phyloP scores from a whole-genome alignment of 192 early-diverging fungal species.

The Geosiphon pyriformis region DNA sequence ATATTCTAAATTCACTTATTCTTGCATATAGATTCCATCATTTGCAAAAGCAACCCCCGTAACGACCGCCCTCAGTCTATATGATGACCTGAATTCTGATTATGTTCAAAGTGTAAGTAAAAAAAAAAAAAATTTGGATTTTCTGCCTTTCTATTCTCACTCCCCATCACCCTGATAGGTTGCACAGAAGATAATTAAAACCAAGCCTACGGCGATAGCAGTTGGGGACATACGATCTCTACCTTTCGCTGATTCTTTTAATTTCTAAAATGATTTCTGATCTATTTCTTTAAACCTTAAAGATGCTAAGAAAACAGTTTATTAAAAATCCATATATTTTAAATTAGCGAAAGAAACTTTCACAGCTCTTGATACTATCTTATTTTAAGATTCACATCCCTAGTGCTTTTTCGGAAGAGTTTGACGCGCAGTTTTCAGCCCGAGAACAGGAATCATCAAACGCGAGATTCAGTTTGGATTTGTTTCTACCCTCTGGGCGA shows the following conservation, averaged over 20 bases:
- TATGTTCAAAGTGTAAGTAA: slow-evolving; percentile 57
- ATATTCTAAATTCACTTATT: slow-evolving; percentile 29
- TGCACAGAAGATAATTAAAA: slow-evolving; percentile 56
- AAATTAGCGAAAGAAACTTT: background rate
- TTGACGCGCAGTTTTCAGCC: background rate
- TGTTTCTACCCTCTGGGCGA: background rate
- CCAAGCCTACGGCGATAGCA: slow-evolving; percentile 74
- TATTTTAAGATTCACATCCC: background rate
- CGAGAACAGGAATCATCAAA: background rate
- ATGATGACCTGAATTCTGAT: slow-evolving; percentile 50
- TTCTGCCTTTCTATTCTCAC: background rate
- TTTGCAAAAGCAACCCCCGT: slow-evolving; percentile 26
- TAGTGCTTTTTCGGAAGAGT: background rate
- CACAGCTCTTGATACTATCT: background rate
- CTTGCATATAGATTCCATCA: slow-evolving; percentile 36
- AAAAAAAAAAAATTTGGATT: background rate
- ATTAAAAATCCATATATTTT: background rate
- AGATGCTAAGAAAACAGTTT: background rate
- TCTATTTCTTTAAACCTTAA: background rate
- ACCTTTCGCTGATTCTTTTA: slow-evolving; percentile 73
- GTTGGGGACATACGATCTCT: slow-evolving; percentile 66
- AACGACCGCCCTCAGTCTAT: slow-evolving; percentile 37
- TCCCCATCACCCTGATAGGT: slow-evolving; percentile 33
- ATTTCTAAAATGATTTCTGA: background rate
- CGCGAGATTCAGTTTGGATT: background rate